Conservation (phyloP, 768 basidiomycete species). For the Lentinula edodes region DNA sequence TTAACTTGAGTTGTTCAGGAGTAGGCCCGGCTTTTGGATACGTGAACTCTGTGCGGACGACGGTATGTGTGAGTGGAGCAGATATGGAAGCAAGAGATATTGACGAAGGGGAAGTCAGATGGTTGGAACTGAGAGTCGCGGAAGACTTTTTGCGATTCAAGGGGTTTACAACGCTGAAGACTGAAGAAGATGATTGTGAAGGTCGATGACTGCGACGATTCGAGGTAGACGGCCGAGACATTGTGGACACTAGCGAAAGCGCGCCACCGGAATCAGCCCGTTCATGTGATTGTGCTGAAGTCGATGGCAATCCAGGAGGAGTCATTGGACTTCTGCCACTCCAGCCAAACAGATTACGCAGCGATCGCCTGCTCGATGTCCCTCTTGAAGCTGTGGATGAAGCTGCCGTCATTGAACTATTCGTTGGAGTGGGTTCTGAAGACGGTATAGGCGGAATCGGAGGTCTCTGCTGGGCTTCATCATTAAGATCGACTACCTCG, state of each 20-base stretch:
- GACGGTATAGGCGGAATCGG: not conserved
- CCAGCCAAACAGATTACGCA: conserved; percentile 2
- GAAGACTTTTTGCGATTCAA: conserved; percentile 42
- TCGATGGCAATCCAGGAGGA: not conserved
- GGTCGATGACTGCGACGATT: conserved; percentile 24
- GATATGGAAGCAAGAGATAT: conserved; percentile 75
- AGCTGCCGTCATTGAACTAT: not conserved
- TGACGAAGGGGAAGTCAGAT: conserved; percentile 58
- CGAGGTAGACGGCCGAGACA: conserved; percentile 17
- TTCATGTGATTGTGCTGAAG: not conserved
- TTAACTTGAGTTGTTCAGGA: conserved; percentile 59
- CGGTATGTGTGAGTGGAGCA: conserved; percentile 69
- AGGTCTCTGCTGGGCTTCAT: conserved; percentile 8
- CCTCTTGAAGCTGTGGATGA: not conserved
- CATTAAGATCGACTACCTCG: conserved; percentile 38
- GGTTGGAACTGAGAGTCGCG: conserved; percentile 31
- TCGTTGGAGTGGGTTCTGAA: not conserved
- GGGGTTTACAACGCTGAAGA: conserved; percentile 36
- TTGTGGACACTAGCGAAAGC: conserved; percentile 19
- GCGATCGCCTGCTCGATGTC: not conserved
- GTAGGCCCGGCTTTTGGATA: conserved; percentile 62
- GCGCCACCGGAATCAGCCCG: conserved; percentile 6
- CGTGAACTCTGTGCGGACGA: conserved; percentile 62
- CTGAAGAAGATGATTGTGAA: conserved; percentile 32
- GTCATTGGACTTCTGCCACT: not conserved